Evolutionary conservation across 495 filamentous ascomycete species (phyloP), one percentile per base, ranked within the genome.

Genomic region (Terfezia claveryi): DNA sequence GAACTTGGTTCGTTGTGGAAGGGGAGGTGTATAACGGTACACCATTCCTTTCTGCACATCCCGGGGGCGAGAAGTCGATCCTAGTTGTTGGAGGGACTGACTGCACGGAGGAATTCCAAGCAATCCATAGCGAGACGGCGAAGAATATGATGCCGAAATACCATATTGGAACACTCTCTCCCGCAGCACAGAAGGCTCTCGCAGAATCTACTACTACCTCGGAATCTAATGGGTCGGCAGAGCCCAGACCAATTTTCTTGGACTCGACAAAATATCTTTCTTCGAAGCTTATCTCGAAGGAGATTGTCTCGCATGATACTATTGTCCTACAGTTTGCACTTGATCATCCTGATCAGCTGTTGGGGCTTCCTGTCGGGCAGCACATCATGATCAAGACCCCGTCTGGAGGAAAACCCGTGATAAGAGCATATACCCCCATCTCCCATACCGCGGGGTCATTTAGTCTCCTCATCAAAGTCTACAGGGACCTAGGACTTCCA

Each of bases 11-110:
- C 62, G 79, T 94, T 14, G 76, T 96, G 10, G 81, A 91, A 58
- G 85, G 88, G 0, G 81, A 96, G 60, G 89, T 95, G 14, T 96
- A 95, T 63, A 82, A 94, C 66, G 89, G 88, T 6, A 87, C 85
- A 4, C 67, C 64, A 9, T 96, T 93, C 66, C 70, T 96, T 8
- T 75, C 87, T 59, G 84, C 75, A 10, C 89, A 96, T 69, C 89
- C 89, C 2, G 89, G 89, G 50, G 89, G 89, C 54, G 87, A 85
- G 5, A 77, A 82, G 55, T 92, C 85, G 65, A 95, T 96, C 64
- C 77, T 80, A 55, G 80, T 81, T 49, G 85, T 81, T 2, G 89
- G 87, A 17, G 87, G 83, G 2, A 71, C 84, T 56, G 87, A 96
- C 70, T 79, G 74, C n/a, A 84, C 82, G 0, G 89, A 95, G 60